Conservation (phyloP, 768 basidiomycete species). For the Lentinula boryana region DNA sequence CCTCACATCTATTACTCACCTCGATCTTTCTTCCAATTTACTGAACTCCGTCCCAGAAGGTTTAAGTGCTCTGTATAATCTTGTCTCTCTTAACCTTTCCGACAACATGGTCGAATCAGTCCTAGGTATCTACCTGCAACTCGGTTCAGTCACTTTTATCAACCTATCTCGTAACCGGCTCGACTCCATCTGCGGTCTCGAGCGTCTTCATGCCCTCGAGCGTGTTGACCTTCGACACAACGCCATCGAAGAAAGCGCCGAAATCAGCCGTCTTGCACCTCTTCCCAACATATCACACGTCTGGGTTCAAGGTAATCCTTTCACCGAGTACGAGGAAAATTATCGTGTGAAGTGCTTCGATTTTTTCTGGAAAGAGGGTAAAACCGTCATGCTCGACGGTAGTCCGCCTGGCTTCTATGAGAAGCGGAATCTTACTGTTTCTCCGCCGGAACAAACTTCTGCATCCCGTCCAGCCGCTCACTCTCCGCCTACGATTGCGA, state of each 20-base stretch:
- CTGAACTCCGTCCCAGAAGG: conserved; percentile 83
- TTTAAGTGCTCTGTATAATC: conserved; percentile 66
- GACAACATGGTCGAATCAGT: conserved; percentile 98
- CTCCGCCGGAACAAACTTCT: conserved; percentile 46
- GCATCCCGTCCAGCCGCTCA: conserved; percentile 43
- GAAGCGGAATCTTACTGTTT: conserved; percentile 46
- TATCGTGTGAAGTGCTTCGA: conserved; percentile 79
- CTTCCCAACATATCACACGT: conserved; percentile 77
- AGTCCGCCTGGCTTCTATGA: conserved; percentile 65
- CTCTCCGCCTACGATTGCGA: conserved; percentile 58
- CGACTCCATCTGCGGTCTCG: conserved; percentile 92
- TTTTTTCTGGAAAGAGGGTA: conserved; percentile 82
- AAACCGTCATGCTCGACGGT: conserved; percentile 72
- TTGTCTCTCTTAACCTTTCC: conserved; percentile 88
- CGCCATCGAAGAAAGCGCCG: conserved; percentile 72
- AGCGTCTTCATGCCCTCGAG: conserved; percentile 80
- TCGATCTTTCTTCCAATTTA: conserved; percentile 89
- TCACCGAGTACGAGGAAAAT: conserved; percentile 64
- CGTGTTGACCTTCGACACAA: conserved; percentile 82
- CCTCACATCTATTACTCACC: conserved; percentile 69
- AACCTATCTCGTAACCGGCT: conserved; percentile 85
- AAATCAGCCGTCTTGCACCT: conserved; percentile 75
- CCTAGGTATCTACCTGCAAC: conserved; percentile 74
- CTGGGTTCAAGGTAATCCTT: conserved; percentile 82
- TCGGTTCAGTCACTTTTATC: conserved; percentile 71